Evolutionary conservation across 441 rosid genomes (phyloP).

Genomic region (Pelargonium exstipulatum): DNA sequence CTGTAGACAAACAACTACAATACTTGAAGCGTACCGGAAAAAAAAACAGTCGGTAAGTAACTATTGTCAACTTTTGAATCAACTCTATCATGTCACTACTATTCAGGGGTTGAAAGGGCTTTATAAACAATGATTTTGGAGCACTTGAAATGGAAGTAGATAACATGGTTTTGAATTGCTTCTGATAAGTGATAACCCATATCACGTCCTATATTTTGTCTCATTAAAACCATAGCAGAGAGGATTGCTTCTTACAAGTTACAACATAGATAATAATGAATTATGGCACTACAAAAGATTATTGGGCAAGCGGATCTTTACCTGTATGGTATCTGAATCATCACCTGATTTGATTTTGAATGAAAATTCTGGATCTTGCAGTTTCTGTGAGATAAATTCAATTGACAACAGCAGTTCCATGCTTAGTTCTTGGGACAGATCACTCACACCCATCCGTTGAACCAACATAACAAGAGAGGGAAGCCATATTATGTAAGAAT

Average conservation of each 20-base stretch:
- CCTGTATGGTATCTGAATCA: slow-evolving; percentile 71
- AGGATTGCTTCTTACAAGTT: not conserved
- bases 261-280: not conserved
- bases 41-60: no score
- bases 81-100: no score
- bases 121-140: no score
- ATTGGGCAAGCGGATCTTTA: slow-evolving; percentile 18
- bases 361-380: slow-evolving; percentile 78
- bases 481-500: slow-evolving; percentile 81
- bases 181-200: no score
- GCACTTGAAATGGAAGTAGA: no score
- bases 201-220: no score
- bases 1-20: no score
- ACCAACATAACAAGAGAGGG: slow-evolving; percentile 65
- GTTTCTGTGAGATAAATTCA: slow-evolving; percentile 54
- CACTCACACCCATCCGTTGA: slow-evolving; percentile 36
- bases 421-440: slow-evolving; percentile 34
- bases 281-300: not conserved
- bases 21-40: no score
- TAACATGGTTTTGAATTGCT: no score
- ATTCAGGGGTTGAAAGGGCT: no score
- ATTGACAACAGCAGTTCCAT: slow-evolving; percentile 49
- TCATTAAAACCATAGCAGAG: no score
- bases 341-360: slow-evolving; percentile 55
- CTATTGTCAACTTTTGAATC: no score